A percentile compares a stretch with the other conserved stretches of the same genome.
phyloP scores from a whole-genome alignment of 2,329 filamentous ascomycete genomes.

The Talaromyces sp. region DNA sequence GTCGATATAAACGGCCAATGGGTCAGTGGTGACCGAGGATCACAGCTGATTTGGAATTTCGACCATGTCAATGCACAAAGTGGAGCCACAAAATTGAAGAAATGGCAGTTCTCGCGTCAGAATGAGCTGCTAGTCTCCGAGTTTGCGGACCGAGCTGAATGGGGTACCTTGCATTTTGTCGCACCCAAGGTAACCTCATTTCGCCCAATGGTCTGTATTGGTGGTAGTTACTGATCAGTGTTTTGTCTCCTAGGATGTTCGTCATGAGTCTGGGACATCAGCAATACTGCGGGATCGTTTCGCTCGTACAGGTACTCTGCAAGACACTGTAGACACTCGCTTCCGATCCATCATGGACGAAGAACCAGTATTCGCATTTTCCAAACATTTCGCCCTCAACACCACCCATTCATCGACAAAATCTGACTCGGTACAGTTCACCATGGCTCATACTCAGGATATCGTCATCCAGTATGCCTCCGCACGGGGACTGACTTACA shows the following conservation, averaged over 20 bases:
- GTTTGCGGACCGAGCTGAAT: constrained; percentile 71
- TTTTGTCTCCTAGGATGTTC: constrained; percentile 48
- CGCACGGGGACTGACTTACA: constrained; percentile 70
- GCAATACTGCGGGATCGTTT: constrained; percentile 66
- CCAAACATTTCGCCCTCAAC: constrained; percentile 61
- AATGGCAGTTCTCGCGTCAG: constrained; percentile 44
- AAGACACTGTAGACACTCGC: constrained; percentile 63
- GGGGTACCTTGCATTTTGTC: constrained; percentile 77
- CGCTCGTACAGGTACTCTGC: constrained; percentile 63
- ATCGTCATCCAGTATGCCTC: constrained; percentile 78
- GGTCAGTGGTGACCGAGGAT: constrained; percentile 73
- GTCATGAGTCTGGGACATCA: constrained; percentile 71
- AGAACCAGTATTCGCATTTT: constrained; percentile 79
- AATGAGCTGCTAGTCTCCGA: constrained; percentile 72
- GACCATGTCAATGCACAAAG: constrained; percentile 44
- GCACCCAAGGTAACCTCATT: constrained; percentile 55
- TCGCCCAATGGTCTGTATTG: background rate
- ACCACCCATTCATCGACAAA: constrained; percentile 24
- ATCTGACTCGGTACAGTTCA: constrained; percentile 67
- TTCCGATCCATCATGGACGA: constrained; percentile 72
- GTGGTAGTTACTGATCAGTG: background rate
- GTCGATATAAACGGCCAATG: constrained; percentile 73
- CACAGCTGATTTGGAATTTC: constrained; percentile 68
- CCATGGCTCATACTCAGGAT: constrained; percentile 73
- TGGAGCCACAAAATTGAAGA: constrained; percentile 42